Percentiles rank a stretch among this genome's conserved stretches.
phyloP scores from a whole-genome alignment of 2,329 filamentous ascomycete species.

The Alternaria longipes region DNA sequence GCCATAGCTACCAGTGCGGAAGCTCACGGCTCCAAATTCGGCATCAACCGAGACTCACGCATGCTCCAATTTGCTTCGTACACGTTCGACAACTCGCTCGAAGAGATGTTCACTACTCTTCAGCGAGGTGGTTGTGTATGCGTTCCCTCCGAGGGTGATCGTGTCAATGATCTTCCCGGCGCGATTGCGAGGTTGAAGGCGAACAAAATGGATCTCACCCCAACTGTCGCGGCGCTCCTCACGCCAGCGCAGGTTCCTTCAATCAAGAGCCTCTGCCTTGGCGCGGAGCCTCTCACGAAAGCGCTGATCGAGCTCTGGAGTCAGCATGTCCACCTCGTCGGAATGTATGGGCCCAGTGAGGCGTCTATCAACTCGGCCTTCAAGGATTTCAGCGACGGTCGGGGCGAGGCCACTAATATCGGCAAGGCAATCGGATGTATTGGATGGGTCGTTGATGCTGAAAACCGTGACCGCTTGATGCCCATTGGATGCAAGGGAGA shows the following conservation, averaged over 20 bases:
- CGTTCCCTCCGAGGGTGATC: slow-evolving; percentile 64
- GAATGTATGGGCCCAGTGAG: slow-evolving; percentile 47
- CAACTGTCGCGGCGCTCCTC: slow-evolving; percentile 63
- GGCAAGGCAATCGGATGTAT: slow-evolving; percentile 42
- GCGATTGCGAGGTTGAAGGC: slow-evolving; percentile 45
- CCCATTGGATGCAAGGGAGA: slow-evolving; percentile 49
- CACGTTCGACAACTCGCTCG: slow-evolving; percentile 65
- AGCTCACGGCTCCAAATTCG: slow-evolving; percentile 41
- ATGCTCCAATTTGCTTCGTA: slow-evolving; percentile 57
- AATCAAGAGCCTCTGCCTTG: slow-evolving; percentile 55
- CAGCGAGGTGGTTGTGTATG: slow-evolving; percentile 61
- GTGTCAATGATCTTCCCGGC: slow-evolving; percentile 62
- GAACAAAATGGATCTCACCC: slow-evolving; percentile 62
- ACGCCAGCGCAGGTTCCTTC: slow-evolving; percentile 56
- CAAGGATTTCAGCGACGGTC: slow-evolving; percentile 40
- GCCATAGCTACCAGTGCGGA: slow-evolving; percentile 45
- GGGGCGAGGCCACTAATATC: slow-evolving; percentile 46
- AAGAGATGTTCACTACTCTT: slow-evolving; percentile 65
- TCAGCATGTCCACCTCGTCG: slow-evolving; percentile 32
- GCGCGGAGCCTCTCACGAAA: slow-evolving; percentile 55
- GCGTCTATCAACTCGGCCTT: slow-evolving; percentile 46
- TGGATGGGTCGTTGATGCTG: slow-evolving; percentile 46
- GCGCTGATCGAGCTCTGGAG: slow-evolving; percentile 43
- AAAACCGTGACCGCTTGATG: slow-evolving; percentile 43
- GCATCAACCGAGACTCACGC: slow-evolving; percentile 35